Base-by-base conservation (phyloP, 108 stramenopile species). In the Cyclotella choctawhatcheeana region DNA sequence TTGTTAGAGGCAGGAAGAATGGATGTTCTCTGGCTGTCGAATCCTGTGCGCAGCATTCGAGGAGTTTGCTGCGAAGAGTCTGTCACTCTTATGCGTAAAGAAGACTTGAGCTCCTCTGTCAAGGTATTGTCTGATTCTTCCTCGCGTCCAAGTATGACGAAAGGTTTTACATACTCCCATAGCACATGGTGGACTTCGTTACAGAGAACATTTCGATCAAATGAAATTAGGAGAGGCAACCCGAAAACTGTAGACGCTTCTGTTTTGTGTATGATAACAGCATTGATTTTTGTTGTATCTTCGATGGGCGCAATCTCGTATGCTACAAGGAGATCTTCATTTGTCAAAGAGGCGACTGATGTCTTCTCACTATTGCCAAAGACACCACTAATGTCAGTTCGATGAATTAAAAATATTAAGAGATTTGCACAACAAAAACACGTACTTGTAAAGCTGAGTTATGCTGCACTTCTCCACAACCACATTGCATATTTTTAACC, bases 141-240 rank as follows among this genome's bases (percentile, higher is more conserved):
- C 20, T 44, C 44, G 14, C 37, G 13, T 29, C 26, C 61, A 21
- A 44, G 24, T 67, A 37, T 44, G 37, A 65, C 69, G 34, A 84
- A 68, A 30, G 83, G 77, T 40, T 51, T 50, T 18, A 89, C 82
- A 6, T 58, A 47, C 16, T 58, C 33, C 85, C 88, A 88, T 8
- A 89, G 40, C 45, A 73, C 70, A 2, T 88, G 52, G 66, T 69
- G 86, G 13, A 89, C 63, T 50, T 90, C 73, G 8, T 55, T 50
- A 64, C 92, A 93, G 2, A 70, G 83, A 18, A 58, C 27, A 2
- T 73, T 52, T 25, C 71, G 60, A 14, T 72, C 50, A 47, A 84
- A 85, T 3, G 92, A 89, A 26, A 77, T 73, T 35, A 90, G 61
- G 12, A 93, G 54, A 1, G 92, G 92, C 31, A 86, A 84, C 5